A percentile compares a stretch with the other conserved stretches of the same genome.
These are phyloP conservation scores for Aphanomyces astaci DNA, from an alignment of 352 stramenopile genomes.

Conservation along the genomic window DNA sequence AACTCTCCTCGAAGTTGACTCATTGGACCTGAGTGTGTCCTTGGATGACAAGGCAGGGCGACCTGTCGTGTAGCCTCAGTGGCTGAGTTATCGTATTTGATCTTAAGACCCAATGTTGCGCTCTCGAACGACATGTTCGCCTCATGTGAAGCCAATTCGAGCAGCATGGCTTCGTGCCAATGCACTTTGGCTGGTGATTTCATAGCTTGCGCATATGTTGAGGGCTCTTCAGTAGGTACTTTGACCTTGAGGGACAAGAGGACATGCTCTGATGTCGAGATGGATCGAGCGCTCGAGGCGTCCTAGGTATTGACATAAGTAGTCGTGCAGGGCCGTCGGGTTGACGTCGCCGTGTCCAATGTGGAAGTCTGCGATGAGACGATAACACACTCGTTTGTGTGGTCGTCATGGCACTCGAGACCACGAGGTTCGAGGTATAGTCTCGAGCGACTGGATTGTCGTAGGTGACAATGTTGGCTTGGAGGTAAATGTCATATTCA, in stretches of 20 bases:
- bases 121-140: neutral
- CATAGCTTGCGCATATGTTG: too few relatives aligned
- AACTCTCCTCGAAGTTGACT: too few relatives aligned
- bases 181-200: too few relatives aligned
- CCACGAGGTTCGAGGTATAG: neutral
- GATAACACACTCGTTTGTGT: neutral
- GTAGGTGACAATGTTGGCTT: neutral
- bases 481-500: neutral
- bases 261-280: neutral
- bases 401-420: neutral
- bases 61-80: neutral
- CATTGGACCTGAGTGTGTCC: neutral
- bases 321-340: neutral
- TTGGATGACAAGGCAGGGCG: neutral
- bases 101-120: neutral
- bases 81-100: neutral
- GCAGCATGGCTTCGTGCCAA: neutral
- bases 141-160: neutral
- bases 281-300: neutral
- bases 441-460: neutral
- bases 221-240: too few relatives aligned
- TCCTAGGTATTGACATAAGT: neutral
- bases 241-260: too few relatives aligned
- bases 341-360: neutral
- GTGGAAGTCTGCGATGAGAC: neutral